Evolutionary conservation across 306 rosid genomes (phyloP), one percentile per base, ranked within the genome.

Genomic region (Malus asiatica): DNA sequence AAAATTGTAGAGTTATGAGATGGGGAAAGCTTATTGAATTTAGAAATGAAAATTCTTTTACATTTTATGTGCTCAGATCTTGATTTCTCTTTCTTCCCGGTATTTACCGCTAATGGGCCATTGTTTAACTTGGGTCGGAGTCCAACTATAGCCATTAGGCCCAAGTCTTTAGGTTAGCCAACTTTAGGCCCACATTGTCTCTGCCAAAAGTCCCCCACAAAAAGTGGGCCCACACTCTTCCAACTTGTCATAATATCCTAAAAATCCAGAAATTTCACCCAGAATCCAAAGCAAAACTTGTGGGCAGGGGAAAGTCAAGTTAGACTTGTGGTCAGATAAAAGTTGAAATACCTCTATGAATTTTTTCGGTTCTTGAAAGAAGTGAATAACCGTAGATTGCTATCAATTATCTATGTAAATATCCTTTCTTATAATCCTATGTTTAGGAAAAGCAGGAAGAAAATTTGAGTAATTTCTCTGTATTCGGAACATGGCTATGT

Each of bases 1-100:
- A 77, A 51, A 86, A 90, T 83, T 90, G 97, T 92, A 90, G 98
- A 90, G 92, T 79, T 80, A 82, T 62, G 87, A 82, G 89, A 82
- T 76, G 81, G 90, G 78, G 72, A 84, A 85, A 78, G 93, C 68
- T 76, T 82, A 87, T 82, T 88, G 80, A 89, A 90, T 84, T 88
- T 85, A 78, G 57, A 83, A 86, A 77, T 84, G 77, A 84, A 87
- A 83, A 83, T 90, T 89, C 89, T 90, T 85, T 90, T 85, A 76
- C 78, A 63, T 81, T 69, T 81, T 66, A 19, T 78, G 73, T 11
- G 68, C 44, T 4, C 30, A 35, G 14, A 60, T 72, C 32, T 76
- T 82, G 27, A 27, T 27, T 61, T 61, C 32, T 48, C 18, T 48
- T 15, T 51, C 20, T 51, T 18, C 55, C 20, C 3, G 0, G 2